A percentile compares a stretch with the other conserved stretches of the same genome.
These are phyloP conservation scores for Clarireedia monteithiana DNA, from an alignment of 2,329 filamentous ascomycete species.

Conservation along the genomic window DNA sequence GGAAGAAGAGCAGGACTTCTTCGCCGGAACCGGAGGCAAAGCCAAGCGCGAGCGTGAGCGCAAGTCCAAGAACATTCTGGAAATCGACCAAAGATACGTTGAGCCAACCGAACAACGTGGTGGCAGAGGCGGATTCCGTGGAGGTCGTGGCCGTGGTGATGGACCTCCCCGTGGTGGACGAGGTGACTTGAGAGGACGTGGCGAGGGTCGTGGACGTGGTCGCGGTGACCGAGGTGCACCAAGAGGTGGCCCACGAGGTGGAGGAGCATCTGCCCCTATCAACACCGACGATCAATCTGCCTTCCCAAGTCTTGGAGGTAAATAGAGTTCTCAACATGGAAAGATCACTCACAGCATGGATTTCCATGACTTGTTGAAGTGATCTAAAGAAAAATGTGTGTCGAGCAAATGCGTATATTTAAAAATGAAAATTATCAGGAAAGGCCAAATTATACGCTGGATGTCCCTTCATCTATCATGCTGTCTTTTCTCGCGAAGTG, in stretches of 20 bases:
- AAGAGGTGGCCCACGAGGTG: slow-evolving; percentile 31
- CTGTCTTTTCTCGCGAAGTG: not conserved
- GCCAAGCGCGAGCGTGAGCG: slow-evolving; percentile 76
- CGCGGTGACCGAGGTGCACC: slow-evolving; percentile 37
- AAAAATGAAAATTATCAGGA: slow-evolving; percentile 2
- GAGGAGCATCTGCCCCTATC: slow-evolving; percentile 30
- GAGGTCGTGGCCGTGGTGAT: slow-evolving; percentile 42
- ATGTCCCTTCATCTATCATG: not conserved
- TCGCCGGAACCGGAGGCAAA: slow-evolving; percentile 69
- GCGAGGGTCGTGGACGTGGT: slow-evolving; percentile 42
- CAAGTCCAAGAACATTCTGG: slow-evolving; percentile 84
- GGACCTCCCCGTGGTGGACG: slow-evolving; percentile 37
- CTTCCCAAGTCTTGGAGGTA: slow-evolving; percentile 45
- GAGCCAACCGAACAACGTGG: slow-evolving; percentile 57
- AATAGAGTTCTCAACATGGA: slow-evolving; percentile 21
- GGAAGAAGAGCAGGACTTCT: slow-evolving; percentile 65
- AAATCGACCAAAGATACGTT: slow-evolving; percentile 78
- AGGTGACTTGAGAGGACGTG: slow-evolving; percentile 38
- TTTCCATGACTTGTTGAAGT: slow-evolving; percentile 3
- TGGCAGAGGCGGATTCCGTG: slow-evolving; percentile 43
- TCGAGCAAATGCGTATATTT: slow-evolving; percentile 5
- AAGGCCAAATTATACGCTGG: not conserved
- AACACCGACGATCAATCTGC: slow-evolving; percentile 42
- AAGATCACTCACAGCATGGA: slow-evolving; percentile 12
- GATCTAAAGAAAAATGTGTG: slow-evolving; percentile 14